Conservation (phyloP, 1,139 yeast species). For the Pichia terricola region DNA sequence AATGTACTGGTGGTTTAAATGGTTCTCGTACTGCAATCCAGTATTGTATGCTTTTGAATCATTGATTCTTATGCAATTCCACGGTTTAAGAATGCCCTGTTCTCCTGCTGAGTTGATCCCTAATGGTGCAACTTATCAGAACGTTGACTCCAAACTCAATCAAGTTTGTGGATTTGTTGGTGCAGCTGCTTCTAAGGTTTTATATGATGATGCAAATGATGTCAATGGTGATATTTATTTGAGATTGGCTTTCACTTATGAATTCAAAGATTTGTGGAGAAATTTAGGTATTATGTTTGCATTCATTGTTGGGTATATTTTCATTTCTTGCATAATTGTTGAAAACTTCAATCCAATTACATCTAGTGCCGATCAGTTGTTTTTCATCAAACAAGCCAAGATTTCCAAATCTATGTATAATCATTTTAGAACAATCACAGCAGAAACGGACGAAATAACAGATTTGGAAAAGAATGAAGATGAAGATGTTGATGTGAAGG, state of each 20-base stretch:
- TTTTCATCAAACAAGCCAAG: conserved; percentile 14
- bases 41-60: conserved; percentile 48
- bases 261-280: conserved; percentile 38
- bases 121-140: conserved; percentile 37
- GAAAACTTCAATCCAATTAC: conserved; percentile 24
- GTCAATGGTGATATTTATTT: conserved; percentile 36
- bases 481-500: conserved; percentile 1
- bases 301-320: conserved; percentile 33
- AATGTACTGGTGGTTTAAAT: conserved; percentile 57
- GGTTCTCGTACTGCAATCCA: conserved; percentile 52
- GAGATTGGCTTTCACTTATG: conserved; percentile 29
- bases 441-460: background rate
- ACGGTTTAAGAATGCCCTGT: conserved; percentile 45
- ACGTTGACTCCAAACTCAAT: conserved; percentile 26
- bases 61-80: conserved; percentile 45
- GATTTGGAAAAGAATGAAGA: conserved; percentile 4
- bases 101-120: conserved; percentile 34
- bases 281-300: conserved; percentile 41
- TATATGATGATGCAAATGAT: conserved; percentile 13
- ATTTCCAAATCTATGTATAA: background rate
- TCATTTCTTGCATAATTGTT: conserved; percentile 25
- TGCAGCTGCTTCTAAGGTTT: conserved; percentile 28
- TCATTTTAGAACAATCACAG: background rate
- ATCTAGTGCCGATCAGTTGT: conserved; percentile 15
- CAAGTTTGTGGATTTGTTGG: conserved; percentile 44